phyloP scores from a whole-genome alignment of 495 filamentous ascomycete species.

The Xylaria nigripes region DNA sequence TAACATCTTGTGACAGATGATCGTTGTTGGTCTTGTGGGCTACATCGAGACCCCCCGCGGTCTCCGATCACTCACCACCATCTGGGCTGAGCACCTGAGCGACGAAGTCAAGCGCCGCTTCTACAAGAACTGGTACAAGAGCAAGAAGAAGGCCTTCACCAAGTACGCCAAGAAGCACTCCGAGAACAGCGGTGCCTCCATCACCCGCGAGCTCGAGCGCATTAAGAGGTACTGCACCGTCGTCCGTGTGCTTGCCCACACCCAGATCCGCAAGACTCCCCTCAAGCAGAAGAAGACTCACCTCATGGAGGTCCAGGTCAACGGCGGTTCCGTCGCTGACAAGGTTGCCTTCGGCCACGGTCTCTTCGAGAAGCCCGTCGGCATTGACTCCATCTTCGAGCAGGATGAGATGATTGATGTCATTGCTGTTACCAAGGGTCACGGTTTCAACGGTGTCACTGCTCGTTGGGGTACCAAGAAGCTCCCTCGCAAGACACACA shows the following conservation, averaged over 20 bases:
- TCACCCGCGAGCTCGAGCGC: conserved; percentile 95
- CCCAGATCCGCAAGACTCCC: conserved; percentile 97
- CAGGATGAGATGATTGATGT: conserved; percentile 99
- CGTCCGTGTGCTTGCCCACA: conserved; percentile 98
- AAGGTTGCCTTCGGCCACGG: conserved; percentile 93
- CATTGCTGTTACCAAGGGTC: conserved; percentile 99
- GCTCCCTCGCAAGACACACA: conserved; percentile 99
- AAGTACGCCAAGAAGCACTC: conserved; percentile 99
- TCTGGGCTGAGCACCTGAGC: conserved; percentile 98
- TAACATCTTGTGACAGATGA: conserved; percentile 71
- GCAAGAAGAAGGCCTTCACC: conserved; percentile 99
- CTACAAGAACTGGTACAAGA: conserved; percentile 99
- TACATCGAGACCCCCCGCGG: conserved; percentile 99
- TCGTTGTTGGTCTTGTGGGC: conserved; percentile 97
- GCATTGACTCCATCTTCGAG: conserved; percentile 93
- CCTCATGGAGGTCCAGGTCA: conserved; percentile 99
- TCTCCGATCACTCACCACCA: conserved; percentile 97
- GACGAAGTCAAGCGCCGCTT: conserved; percentile 99
- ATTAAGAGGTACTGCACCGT: conserved; percentile 99
- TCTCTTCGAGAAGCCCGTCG: conserved; percentile 97
- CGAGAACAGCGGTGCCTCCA: conserved; percentile 75
- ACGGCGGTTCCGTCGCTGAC: conserved; percentile 87
- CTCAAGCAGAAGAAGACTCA: conserved; percentile 99
- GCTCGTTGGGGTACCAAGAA: conserved; percentile 99
- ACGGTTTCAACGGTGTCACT: conserved; percentile 96